Evolutionary conservation across 495 filamentous ascomycete genomes (phyloP).

Genomic region (Tirmania nivea): DNA sequence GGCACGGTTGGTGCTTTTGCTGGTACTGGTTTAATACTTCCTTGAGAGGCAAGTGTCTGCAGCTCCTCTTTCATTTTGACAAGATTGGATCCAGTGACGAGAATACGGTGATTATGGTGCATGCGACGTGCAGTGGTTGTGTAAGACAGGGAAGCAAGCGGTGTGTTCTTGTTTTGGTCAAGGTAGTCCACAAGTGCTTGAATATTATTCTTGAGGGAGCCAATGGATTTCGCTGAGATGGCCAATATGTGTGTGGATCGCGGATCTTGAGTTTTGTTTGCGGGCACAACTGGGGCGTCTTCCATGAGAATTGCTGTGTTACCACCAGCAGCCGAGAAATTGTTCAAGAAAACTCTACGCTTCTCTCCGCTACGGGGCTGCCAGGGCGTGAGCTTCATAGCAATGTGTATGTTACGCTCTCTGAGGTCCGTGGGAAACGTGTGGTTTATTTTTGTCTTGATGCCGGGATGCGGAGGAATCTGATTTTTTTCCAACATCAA

Average conservation of each 20-base stretch:
- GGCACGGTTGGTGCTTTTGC: slow-evolving; percentile 29
- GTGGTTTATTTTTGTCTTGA: slow-evolving; percentile 24
- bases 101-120: slow-evolving; percentile 56
- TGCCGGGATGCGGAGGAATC: slow-evolving; percentile 68
- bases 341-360: slow-evolving; percentile 44
- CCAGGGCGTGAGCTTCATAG: slow-evolving; percentile 15
- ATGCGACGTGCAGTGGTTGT: slow-evolving; percentile 66
- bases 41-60: background rate
- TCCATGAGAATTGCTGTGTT: slow-evolving; percentile 44
- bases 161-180: slow-evolving; percentile 27
- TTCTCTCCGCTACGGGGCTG: background rate
- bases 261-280: slow-evolving; percentile 23
- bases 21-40: slow-evolving; percentile 16
- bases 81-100: slow-evolving; percentile 33
- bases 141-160: slow-evolving; percentile 42
- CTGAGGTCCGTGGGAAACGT: background rate
- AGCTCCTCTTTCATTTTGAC: background rate
- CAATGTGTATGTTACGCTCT: slow-evolving; percentile 20
- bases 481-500: slow-evolving; percentile 68
- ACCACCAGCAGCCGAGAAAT: slow-evolving; percentile 48
- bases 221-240: slow-evolving; percentile 36
- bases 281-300: slow-evolving; percentile 26
- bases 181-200: slow-evolving; percentile 32
- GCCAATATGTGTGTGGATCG: slow-evolving; percentile 33
- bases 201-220: slow-evolving; percentile 31